Evolutionary conservation across 2,329 filamentous ascomycete species (phyloP).

Genomic region (Cladosporium halotolerans): DNA sequence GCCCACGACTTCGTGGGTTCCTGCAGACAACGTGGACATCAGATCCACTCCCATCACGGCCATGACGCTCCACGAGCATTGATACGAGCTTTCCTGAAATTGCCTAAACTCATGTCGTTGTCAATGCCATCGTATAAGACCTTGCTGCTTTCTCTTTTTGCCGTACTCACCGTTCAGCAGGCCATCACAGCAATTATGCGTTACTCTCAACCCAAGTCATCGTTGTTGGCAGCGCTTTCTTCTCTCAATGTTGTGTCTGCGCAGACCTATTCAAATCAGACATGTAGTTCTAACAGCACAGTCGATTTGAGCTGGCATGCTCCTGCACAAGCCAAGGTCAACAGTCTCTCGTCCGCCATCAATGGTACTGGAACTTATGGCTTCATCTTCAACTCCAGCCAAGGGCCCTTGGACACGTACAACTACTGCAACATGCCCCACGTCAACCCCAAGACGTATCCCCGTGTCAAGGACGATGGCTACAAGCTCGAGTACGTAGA

Average conservation of each 20-base stretch:
- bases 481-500: constrained; percentile 70
- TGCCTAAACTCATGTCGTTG: neutral
- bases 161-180: constrained; percentile 22
- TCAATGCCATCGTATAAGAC: constrained; percentile 19
- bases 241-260: constrained; percentile 2
- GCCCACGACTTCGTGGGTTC: neutral
- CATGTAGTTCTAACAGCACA: constrained; percentile 15
- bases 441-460: constrained; percentile 62
- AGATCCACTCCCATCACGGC: neutral
- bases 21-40: neutral
- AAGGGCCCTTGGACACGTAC: constrained; percentile 55
- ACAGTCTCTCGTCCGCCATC: constrained; percentile 54
- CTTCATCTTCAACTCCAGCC: constrained; percentile 64
- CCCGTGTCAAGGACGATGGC: constrained; percentile 41
- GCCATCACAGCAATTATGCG: constrained; percentile 26
- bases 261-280: neutral
- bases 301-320: constrained; percentile 52
- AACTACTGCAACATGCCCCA: constrained; percentile 89
- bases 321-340: constrained; percentile 51
- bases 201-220: constrained; percentile 18
- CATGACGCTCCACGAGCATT: neutral
- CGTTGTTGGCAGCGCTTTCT: constrained; percentile 17
- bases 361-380: constrained; percentile 60
- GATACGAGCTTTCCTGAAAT: neutral
- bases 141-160: constrained; percentile 20